Evolutionary conservation across 345 rosid species (phyloP).

Genomic region (Clarkia xantiana): DNA sequence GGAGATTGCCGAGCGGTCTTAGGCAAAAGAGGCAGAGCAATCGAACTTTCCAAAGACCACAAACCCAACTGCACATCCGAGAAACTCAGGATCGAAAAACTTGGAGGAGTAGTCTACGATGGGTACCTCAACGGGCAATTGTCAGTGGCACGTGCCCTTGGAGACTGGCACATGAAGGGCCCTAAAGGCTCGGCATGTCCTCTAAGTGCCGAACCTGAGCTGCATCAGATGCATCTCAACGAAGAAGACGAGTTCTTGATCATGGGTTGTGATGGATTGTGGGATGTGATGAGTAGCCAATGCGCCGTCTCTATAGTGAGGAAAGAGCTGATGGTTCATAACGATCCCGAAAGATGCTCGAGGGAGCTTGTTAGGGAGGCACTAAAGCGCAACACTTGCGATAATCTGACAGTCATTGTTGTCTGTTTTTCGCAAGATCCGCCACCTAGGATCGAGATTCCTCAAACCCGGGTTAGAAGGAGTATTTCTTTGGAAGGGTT

Average conservation of each 20-base stretch:
- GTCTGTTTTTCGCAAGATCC: slow-evolving; percentile 78
- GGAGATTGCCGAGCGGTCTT: slow-evolving; percentile 97
- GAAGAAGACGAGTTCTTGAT: slow-evolving; percentile 96
- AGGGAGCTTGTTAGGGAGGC: slow-evolving; percentile 89
- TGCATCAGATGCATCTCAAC: slow-evolving; percentile 47
- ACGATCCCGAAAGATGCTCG: slow-evolving; percentile 91
- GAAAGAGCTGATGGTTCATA: slow-evolving; percentile 80
- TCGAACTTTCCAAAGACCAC: slow-evolving; percentile 90
- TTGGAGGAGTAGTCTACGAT: slow-evolving; percentile 86
- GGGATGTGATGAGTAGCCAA: slow-evolving; percentile 99
- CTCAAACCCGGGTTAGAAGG: slow-evolving; percentile 46
- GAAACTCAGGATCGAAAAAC: slow-evolving; percentile 67
- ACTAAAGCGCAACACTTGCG: slow-evolving; percentile 58
- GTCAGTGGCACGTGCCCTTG: slow-evolving; percentile 92
- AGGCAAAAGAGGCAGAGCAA: slow-evolving; percentile 82
- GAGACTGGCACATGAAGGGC: slow-evolving; percentile 99
- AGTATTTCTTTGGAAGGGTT: slow-evolving; percentile 88
- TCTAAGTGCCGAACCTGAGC: slow-evolving; percentile 78
- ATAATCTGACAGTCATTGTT: slow-evolving; percentile 70
- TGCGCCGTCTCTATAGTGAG: slow-evolving; percentile 75
- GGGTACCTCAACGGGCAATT: slow-evolving; percentile 95
- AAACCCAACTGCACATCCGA: slow-evolving; percentile 71
- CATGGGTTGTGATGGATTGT: slow-evolving; percentile 92
- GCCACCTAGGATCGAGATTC: slow-evolving; percentile 68
- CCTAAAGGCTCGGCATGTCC: slow-evolving; percentile 82